A percentile compares a stretch with the other conserved stretches of the same genome.
Conservation (phyloP, 306 rosid species). For the Echinosophora koreensis region DNA sequence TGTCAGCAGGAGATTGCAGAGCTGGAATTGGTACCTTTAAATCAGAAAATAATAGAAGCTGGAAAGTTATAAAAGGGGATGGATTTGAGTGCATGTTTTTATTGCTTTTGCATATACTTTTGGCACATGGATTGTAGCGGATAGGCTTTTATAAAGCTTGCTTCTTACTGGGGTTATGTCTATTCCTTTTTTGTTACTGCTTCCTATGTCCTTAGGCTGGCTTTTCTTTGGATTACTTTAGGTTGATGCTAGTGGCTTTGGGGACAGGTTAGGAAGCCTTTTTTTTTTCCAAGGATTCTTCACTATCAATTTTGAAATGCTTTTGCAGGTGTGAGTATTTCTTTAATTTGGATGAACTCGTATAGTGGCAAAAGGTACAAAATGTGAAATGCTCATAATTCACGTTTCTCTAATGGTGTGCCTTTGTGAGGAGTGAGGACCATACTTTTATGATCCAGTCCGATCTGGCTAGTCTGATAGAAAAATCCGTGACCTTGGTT, state of each 20-base stretch:
- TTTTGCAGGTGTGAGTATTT: slow-evolving; percentile 35
- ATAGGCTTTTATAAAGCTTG: slow-evolving; percentile 70
- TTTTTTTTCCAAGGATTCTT: slow-evolving; percentile 35
- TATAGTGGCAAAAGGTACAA: slow-evolving; percentile 12
- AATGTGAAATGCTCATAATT: slow-evolving; percentile 27
- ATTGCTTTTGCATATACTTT: slow-evolving; percentile 64
- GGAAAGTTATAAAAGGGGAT: slow-evolving; percentile 61
- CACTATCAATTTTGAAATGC: slow-evolving; percentile 22
- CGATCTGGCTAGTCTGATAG: background rate
- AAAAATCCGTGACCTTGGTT: background rate
- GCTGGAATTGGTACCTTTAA: slow-evolving; percentile 66
- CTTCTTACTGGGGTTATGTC: slow-evolving; percentile 76
- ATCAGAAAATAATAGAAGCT: slow-evolving; percentile 65
- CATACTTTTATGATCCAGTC: background rate
- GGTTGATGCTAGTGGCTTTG: slow-evolving; percentile 44
- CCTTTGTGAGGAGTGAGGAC: slow-evolving; percentile 1
- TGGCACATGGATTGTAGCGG: slow-evolving; percentile 78
- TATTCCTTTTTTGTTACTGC: slow-evolving; percentile 60
- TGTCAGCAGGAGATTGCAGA: slow-evolving; percentile 48
- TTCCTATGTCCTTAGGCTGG: slow-evolving; percentile 38
- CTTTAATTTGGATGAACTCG: slow-evolving; percentile 30
- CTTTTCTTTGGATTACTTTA: slow-evolving; percentile 35
- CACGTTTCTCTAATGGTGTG: slow-evolving; percentile 6
- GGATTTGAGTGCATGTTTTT: slow-evolving; percentile 57
- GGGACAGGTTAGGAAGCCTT: slow-evolving; percentile 43